These are phyloP conservation scores for Blastobotrys niveus DNA, from an alignment of 1,139 yeast genomes.

Conservation along the genomic window DNA sequence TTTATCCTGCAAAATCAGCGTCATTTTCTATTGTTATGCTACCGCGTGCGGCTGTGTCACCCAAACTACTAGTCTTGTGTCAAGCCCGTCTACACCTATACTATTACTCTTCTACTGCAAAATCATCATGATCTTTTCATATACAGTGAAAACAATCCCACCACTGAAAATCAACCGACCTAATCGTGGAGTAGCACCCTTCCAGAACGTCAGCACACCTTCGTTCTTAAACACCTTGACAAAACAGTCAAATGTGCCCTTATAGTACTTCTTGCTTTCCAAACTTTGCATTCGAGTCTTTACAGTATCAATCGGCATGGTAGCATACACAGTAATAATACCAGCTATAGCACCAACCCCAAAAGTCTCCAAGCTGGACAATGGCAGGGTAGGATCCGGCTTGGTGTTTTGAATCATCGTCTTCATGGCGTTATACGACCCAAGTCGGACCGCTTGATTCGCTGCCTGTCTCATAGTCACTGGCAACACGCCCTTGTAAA, in stretches of 20 bases:
- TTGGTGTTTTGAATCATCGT: constrained; percentile 60
- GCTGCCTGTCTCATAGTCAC: constrained; percentile 95
- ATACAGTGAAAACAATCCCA: constrained; percentile 91
- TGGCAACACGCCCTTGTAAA: constrained; percentile 85
- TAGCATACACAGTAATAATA: constrained; percentile 83
- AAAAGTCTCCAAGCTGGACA: constrained; percentile 75
- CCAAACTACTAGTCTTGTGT: no score
- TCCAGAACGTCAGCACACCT: constrained; percentile 93
- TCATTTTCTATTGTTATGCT: no score
- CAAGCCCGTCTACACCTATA: no score
- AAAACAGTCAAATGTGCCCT: constrained; percentile 77
- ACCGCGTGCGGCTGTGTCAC: no score
- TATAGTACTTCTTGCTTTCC: constrained; percentile 66
- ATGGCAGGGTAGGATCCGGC: constrained; percentile 55
- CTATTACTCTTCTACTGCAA: constrained; percentile 32
- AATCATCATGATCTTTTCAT: constrained; percentile 75
- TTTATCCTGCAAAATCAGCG: no score
- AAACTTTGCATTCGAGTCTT: constrained; percentile 97
- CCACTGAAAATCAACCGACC: constrained; percentile 91
- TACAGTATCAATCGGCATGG: constrained; percentile 98
- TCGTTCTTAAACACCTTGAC: constrained; percentile 74
- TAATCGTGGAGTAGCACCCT: constrained; percentile 94
- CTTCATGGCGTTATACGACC: constrained; percentile 86
- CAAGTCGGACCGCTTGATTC: constrained; percentile 89
- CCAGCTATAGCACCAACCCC: constrained; percentile 93